Base-by-base conservation (phyloP, 169 alveolate species). In the Babesia divergens region DNA sequence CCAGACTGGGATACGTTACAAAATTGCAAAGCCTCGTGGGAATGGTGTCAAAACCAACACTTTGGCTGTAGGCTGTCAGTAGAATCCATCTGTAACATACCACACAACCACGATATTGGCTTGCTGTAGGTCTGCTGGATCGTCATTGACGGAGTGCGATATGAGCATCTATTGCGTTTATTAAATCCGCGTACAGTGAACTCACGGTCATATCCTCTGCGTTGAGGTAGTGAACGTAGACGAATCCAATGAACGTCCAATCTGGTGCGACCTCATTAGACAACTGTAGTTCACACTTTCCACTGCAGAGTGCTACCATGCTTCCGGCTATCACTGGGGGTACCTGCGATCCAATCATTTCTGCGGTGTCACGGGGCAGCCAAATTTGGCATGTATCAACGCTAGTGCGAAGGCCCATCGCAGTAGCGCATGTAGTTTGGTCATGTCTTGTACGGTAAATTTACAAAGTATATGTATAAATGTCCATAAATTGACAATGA, bases 181-280 rank as follows among this genome's bases (percentile, higher is more conserved):
- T 14, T 26, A 4, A 2, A 20, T 16, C 13, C 8, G 52, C 1
- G 4, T 7, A 3, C 38, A 16, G 11, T 18, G 16, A n/a, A 35
- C 83, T 24, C 43, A 72, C 83, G 50, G 72, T 66, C 74, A 65
- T 59, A 43, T 51, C 55, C 28, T 72, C 67, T 11, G 72, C 54
- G 43, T 75, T 53, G 52, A 75, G 42, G 34, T 65, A 75, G 49
- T 75, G 85, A 9, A 66, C 85, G 38, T 75, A 75, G 16, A 69
- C 85, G 40, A 29, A 75, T 6, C 66, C n/a, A 18, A 75, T 29
- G 32, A 75, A 75, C 20, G 53, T 47, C 85, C 85, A 75, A 6
- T 52, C 54, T 1, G 20, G 65, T 14, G 42, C n/a, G 50, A 65
- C 37, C 22, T 54, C 42, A n/a, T 26, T 50, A 8, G 53, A 20